Evolutionary conservation across 192 early-diverging fungal species (phyloP).

Genomic region (Allomyces macrogynus): DNA sequence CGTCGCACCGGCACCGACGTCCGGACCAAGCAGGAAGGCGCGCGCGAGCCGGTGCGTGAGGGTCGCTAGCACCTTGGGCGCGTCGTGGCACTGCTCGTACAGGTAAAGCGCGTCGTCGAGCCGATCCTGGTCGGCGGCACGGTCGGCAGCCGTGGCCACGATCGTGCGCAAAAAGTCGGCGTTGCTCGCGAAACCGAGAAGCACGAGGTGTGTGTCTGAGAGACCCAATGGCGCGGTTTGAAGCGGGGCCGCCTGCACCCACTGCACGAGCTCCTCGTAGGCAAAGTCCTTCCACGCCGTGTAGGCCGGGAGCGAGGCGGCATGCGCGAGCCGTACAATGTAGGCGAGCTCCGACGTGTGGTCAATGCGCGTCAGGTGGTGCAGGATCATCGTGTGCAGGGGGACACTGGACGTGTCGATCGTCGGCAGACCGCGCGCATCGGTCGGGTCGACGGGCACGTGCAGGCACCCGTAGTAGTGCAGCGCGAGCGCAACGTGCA

Average conservation of each 20-base stretch:
- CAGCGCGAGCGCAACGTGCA: conserved; percentile 79
- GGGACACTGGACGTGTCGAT: neutral
- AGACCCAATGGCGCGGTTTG: neutral
- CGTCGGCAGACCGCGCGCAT: neutral
- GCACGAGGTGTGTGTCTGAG: neutral
- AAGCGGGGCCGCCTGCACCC: neutral
- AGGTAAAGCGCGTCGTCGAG: neutral
- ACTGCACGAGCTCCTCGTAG: neutral
- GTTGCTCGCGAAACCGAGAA: neutral
- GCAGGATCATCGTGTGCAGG: neutral
- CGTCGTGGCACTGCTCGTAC: neutral
- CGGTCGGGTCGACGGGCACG: conserved; percentile 32
- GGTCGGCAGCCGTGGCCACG: neutral
- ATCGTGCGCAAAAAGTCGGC: neutral
- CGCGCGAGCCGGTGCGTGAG: too few species aligned
- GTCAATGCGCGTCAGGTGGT: neutral
- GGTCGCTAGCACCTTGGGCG: neutral
- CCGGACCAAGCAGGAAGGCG: too few species aligned
- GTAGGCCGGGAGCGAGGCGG: neutral
- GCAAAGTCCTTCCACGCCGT: neutral
- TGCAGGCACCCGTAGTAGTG: conserved; percentile 58
- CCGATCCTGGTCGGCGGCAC: neutral
- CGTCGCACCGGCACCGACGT: too few species aligned
- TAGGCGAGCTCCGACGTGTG: neutral
- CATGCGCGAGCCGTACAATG: neutral